A percentile compares a stretch with the other conserved stretches of the same genome.
phyloP scores from a whole-genome alignment of 176 grass and related monocot genomes.

The Eragrostis curvula region DNA sequence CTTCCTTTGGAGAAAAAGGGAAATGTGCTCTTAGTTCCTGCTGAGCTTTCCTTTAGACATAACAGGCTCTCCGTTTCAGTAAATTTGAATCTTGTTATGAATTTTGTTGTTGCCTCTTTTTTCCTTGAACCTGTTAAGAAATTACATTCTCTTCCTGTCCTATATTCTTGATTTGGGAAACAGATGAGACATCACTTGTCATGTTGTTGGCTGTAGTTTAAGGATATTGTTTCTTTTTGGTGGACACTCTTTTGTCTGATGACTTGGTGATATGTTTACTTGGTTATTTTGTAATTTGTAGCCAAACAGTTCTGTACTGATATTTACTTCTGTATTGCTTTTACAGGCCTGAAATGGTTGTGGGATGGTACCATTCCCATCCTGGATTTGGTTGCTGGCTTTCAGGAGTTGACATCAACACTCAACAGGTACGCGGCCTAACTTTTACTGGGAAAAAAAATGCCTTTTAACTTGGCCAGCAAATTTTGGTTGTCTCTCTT shows the following conservation, averaged over 20 bases:
- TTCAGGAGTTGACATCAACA: constrained; percentile 92
- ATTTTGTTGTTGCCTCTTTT: neutral
- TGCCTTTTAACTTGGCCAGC: neutral
- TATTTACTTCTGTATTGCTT: constrained; percentile 9
- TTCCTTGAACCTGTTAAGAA: neutral
- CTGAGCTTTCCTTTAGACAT: neutral
- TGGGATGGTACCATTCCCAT: constrained; percentile 95
- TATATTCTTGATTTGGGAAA: neutral
- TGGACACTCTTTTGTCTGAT: neutral
- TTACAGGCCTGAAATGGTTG: constrained; percentile 94
- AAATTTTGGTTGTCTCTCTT: neutral
- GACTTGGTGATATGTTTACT: constrained; percentile 2
- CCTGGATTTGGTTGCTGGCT: constrained; percentile 98
- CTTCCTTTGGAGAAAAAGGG: no score
- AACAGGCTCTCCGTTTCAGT: neutral
- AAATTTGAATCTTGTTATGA: neutral
- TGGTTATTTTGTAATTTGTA: no score
- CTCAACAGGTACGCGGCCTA: constrained; percentile 59
- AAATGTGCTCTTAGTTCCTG: neutral
- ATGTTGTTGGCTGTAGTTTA: constrained; percentile 21
- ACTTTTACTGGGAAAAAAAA: constrained; percentile 16
- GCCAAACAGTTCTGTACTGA: neutral
- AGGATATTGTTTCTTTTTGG: neutral
- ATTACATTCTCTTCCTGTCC: neutral
- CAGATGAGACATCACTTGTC: neutral